Percentiles rank a stretch among this genome's conserved stretches.
Evolutionary conservation across 257 asterid species (phyloP).

Genomic region (Eucommia ulmoides): DNA sequence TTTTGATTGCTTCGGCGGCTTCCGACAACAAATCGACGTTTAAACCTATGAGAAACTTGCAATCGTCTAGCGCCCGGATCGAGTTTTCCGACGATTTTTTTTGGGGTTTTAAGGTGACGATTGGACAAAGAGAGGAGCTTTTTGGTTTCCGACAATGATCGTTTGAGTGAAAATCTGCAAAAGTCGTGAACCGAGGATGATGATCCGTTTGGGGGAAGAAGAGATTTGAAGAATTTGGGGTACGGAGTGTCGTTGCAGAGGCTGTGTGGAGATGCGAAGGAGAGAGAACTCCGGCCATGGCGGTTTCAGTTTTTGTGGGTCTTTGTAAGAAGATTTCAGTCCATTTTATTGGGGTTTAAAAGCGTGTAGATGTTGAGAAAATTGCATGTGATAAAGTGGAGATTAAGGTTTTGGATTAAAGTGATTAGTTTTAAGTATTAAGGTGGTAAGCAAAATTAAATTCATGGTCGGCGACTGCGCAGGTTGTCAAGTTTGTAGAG

Average conservation of each 20-base stretch:
- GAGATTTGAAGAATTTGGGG: slow-evolving; percentile 12
- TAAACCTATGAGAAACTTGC: slow-evolving; percentile 13
- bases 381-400: too few species aligned
- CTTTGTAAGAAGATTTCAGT: too few species aligned
- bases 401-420: too few species aligned
- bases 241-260: slow-evolving; percentile 19
- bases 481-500: too few species aligned
- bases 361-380: too few species aligned
- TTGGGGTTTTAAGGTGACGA: background rate
- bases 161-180: slow-evolving; percentile 11
- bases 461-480: too few species aligned
- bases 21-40: slow-evolving; percentile 8
- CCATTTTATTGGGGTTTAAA: too few species aligned
- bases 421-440: too few species aligned
- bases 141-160: slow-evolving; percentile 11
- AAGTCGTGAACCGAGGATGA: slow-evolving; percentile 13
- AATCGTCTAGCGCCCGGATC: slow-evolving; percentile 19
- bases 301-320: too few species aligned
- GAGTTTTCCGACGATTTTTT: background rate
- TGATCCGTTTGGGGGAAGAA: slow-evolving; percentile 12
- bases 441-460: too few species aligned
- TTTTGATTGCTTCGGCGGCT: background rate
- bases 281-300: too few species aligned
- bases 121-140: slow-evolving; percentile 2
- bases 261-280: too few species aligned